Percentiles rank a stretch among this genome's conserved stretches.
phyloP scores from a whole-genome alignment of 176 grass and related monocot species.

The Canna indica region DNA sequence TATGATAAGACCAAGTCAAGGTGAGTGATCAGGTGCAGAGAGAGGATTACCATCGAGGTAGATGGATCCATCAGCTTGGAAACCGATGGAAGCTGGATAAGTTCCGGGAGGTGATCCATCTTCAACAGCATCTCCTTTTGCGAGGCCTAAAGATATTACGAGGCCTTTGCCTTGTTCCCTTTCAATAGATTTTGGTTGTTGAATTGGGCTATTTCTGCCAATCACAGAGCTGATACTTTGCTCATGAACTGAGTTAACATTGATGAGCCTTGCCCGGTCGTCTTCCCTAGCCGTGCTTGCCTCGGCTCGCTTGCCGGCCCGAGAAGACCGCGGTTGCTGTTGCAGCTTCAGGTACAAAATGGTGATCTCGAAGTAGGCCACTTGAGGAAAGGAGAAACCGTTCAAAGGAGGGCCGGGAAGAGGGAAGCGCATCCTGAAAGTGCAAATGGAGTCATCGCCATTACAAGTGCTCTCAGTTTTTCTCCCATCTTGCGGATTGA shows the following conservation, averaged over 20 bases:
- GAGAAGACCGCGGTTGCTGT: conserved; percentile 25
- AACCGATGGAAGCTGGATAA: conserved; percentile 74
- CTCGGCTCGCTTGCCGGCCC: conserved; percentile 16
- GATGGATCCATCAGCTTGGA: conserved; percentile 73
- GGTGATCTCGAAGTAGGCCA: conserved; percentile 86
- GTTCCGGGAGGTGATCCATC: conserved; percentile 40
- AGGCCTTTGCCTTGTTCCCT: conserved; percentile 18
- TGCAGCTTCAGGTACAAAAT: conserved; percentile 52
- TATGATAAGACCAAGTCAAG: neutral
- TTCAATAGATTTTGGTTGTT: conserved; percentile 20
- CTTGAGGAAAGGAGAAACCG: conserved; percentile 70
- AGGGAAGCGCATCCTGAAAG: conserved; percentile 49
- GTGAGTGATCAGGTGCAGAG: neutral
- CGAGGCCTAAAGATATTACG: conserved; percentile 64
- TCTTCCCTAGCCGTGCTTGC: conserved; percentile 25
- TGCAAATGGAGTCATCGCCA: neutral
- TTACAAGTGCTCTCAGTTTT: conserved; percentile 23
- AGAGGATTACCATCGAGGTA: conserved; percentile 77
- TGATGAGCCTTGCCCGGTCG: conserved; percentile 53
- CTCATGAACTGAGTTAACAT: no score
- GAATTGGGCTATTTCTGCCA: neutral
- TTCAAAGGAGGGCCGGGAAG: conserved; percentile 55
- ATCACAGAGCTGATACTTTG: no score
- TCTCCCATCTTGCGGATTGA: conserved; percentile 35
- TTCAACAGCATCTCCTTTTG: conserved; percentile 16